These are phyloP conservation scores for Cladosporium phlei DNA, from an alignment of 2,329 filamentous ascomycete genomes.

Conservation along the genomic window DNA sequence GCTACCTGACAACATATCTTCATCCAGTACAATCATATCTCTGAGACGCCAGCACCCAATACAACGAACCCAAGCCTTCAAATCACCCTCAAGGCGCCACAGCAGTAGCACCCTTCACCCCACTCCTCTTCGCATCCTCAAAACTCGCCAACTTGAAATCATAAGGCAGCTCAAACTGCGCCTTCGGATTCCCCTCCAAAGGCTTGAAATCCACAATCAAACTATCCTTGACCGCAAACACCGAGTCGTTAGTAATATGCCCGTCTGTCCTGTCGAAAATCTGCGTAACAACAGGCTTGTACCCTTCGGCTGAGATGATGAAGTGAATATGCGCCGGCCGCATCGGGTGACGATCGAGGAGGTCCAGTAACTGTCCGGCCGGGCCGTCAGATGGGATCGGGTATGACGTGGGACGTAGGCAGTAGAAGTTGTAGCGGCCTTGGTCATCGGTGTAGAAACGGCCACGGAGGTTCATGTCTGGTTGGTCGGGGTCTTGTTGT, in stretches of 20 bases:
- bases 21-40: too few relatives aligned
- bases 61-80: too few relatives aligned
- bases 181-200: conserved; percentile 47
- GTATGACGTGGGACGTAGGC: conserved; percentile 43
- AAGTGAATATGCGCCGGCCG: conserved; percentile 60
- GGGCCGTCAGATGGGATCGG: conserved; percentile 51
- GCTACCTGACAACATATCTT: too few relatives aligned
- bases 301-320: conserved; percentile 52
- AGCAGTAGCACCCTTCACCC: conserved; percentile 11
- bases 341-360: conserved; percentile 58
- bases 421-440: conserved; percentile 54
- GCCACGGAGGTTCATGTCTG: conserved; percentile 69
- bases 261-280: conserved; percentile 66
- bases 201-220: conserved; percentile 55
- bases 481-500: conserved; percentile 67
- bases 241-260: conserved; percentile 57
- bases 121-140: conserved; percentile 11
- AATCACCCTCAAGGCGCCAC: conserved; percentile 2
- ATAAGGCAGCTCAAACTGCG: conserved; percentile 51
- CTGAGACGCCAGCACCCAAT: too few relatives aligned
- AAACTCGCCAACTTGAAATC: conserved; percentile 28
- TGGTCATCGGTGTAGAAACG: conserved; percentile 63
- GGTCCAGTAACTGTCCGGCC: conserved; percentile 52
- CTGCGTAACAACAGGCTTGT: conserved; percentile 69
- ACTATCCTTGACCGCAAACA: conserved; percentile 59